Conservation (phyloP, 805 yeast genomes). For the Wickerhamiella qilinensis region DNA sequence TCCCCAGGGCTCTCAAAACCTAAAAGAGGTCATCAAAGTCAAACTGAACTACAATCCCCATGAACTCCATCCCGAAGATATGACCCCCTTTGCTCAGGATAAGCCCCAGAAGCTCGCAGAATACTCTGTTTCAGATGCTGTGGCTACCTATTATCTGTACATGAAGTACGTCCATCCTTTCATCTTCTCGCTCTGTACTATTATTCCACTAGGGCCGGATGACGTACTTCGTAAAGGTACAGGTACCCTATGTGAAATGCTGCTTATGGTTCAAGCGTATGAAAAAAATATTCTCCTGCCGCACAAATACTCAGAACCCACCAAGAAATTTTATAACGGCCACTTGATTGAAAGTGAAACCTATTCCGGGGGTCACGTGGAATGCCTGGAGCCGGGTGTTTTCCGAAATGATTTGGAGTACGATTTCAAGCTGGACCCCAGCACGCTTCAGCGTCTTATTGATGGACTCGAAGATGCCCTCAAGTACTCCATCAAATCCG, state of each 20-base stretch:
- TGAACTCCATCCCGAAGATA: slow-evolving; percentile 90
- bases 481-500: slow-evolving; percentile 58
- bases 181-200: slow-evolving; percentile 86
- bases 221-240: slow-evolving; percentile 94
- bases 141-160: slow-evolving; percentile 90
- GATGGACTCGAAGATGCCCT: slow-evolving; percentile 60
- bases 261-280: slow-evolving; percentile 88
- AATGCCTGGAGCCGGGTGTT: slow-evolving; percentile 94
- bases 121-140: slow-evolving; percentile 98
- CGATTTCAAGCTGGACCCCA: slow-evolving; percentile 63
- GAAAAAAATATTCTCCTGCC: slow-evolving; percentile 64
- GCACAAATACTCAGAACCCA: slow-evolving; percentile 83
- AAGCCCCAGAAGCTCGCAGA: slow-evolving; percentile 86
- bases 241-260: slow-evolving; percentile 96
- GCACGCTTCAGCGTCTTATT: slow-evolving; percentile 66
- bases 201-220: slow-evolving; percentile 91
- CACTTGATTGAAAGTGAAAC: slow-evolving; percentile 90
- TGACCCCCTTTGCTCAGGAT: slow-evolving; percentile 96
- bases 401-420: slow-evolving; percentile 74
- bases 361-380: slow-evolving; percentile 98
- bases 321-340: slow-evolving; percentile 90
- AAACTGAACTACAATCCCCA: slow-evolving; percentile 93
- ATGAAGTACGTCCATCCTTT: slow-evolving; percentile 96
- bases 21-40: slow-evolving; percentile 92
- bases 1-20: slow-evolving; percentile 97